These are phyloP conservation scores for Macroventuria anomochaeta DNA, from an alignment of 2,329 filamentous ascomycete species.

Conservation along the genomic window DNA sequence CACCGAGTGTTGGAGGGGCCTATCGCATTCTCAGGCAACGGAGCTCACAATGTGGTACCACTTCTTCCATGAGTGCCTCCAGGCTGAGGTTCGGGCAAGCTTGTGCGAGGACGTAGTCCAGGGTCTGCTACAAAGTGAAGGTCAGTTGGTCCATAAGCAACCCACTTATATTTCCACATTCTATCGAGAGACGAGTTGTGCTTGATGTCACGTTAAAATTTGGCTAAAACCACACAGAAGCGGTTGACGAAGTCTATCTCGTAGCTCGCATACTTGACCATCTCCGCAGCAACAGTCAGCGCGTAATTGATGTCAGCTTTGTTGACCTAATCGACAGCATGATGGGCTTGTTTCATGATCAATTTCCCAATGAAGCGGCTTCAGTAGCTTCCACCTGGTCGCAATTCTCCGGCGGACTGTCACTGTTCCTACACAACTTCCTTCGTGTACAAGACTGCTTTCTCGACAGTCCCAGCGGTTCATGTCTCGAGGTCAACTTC, in stretches of 20 bases:
- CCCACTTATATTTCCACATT: neutral
- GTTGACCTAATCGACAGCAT: conserved; percentile 34
- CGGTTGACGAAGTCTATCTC: conserved; percentile 13
- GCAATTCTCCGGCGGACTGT: conserved; percentile 30
- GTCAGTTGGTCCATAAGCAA: neutral
- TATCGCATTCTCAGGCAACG: conserved; percentile 34
- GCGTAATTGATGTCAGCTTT: conserved; percentile 31
- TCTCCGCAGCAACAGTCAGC: conserved; percentile 5
- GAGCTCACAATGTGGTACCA: conserved; percentile 45
- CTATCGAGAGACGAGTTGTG: neutral
- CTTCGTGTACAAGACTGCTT: conserved; percentile 46
- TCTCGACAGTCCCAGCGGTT: conserved; percentile 17
- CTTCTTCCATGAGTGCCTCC: conserved; percentile 20
- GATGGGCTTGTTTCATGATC: conserved; percentile 31
- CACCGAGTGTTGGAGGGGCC: conserved; percentile 45
- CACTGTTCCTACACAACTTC: conserved; percentile 39
- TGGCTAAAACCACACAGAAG: conserved; percentile 14
- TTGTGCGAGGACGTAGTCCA: conserved; percentile 1
- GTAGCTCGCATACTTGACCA: conserved; percentile 21
- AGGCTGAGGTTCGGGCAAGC: neutral
- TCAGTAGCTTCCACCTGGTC: conserved; percentile 31
- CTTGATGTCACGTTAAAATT: neutral
- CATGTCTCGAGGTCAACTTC: conserved; percentile 26
- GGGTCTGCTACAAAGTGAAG: neutral
- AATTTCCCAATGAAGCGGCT: conserved; percentile 1